Evolutionary conservation across 805 yeast genomes (phyloP), one percentile per base, ranked within the genome.

Genomic region (Pichia nakasei): DNA sequence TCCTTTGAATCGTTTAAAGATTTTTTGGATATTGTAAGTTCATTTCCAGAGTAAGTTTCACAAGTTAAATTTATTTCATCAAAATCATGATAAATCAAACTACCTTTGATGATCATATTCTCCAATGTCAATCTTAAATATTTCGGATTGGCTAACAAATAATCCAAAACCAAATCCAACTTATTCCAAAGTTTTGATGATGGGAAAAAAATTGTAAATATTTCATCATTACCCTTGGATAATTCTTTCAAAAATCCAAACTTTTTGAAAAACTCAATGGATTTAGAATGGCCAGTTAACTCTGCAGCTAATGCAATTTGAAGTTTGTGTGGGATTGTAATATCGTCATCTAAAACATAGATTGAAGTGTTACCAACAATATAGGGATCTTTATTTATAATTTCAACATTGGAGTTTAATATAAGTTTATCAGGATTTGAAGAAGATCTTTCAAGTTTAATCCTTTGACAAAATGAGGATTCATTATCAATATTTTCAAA

Each of bases 161-260:
- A 82, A 36, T 75, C 75, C 39, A 76, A 64, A 5, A 79, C 71
- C 24, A 89, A 64, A 4, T 78, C 84, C 19, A 79, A 67, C 3
- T 64, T 59, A 20, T 72, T 70, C 95, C 96, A 88, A 0, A 89
- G 74, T 35, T 69, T 66, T 26, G 83, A 78, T 45, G 88, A 80
- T 0, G 97, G 97, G 24, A 89, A 64, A 42, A 89, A 75, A 0
- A 82, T 63, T 0, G 96, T 77, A 64, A 87, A 86, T 0, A 94
- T 94, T 19, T 65, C 54, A 19, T 65, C 54, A 17, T 65, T 60
- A 22, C 54, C 56, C 46, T 80, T 82, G 5, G 70, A 64, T 35
- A 47, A 45, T 35, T 82, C 66, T 45, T 74, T 73, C 20, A 77
- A 61, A 27, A 85, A 58, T 9, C 68, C 71, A 36, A 77, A 67